A percentile compares a stretch with the other conserved stretches of the same genome.
phyloP scores from a whole-genome alignment of 208 protist genomes.

The Wallacemonas collosoma region DNA sequence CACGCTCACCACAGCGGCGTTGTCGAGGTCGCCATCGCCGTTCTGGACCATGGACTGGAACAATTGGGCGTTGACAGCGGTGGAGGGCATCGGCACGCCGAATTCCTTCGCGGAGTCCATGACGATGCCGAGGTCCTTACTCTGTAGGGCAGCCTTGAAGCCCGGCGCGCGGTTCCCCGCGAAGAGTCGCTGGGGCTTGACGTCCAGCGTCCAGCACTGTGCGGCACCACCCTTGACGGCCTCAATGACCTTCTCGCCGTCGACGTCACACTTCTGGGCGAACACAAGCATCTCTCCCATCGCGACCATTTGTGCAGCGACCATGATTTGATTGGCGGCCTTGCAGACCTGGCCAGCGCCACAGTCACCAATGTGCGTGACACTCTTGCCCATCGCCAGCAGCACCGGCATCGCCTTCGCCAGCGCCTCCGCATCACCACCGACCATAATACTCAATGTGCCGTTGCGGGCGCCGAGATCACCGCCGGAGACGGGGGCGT shows the following conservation, averaged over 20 bases:
- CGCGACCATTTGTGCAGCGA: constrained; percentile 94
- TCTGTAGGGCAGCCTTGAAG: constrained; percentile 95
- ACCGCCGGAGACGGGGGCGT: constrained; percentile 95
- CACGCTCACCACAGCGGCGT: constrained; percentile 92
- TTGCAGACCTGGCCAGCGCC: constrained; percentile 96
- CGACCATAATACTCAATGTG: constrained; percentile 95
- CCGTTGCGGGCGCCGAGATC: constrained; percentile 94
- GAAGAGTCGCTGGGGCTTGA: constrained; percentile 92
- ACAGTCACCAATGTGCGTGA: constrained; percentile 85
- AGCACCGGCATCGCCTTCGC: constrained; percentile 75
- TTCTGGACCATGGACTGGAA: constrained; percentile 91
- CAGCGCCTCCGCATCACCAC: constrained; percentile 85
- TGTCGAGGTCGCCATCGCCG: constrained; percentile 91
- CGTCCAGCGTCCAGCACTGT: constrained; percentile 93
- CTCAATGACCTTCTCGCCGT: constrained; percentile 79
- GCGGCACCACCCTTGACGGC: constrained; percentile 92
- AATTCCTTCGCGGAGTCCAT: constrained; percentile 91
- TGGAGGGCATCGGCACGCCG: constrained; percentile 85
- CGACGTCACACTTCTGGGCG: constrained; percentile 88
- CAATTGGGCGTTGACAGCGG: constrained; percentile 90
- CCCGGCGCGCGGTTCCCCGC: constrained; percentile 94
- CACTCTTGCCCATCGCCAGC: constrained; percentile 76
- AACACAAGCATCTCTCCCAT: constrained; percentile 95
- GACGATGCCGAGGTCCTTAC: constrained; percentile 94
- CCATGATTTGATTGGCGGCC: constrained; percentile 96